A percentile compares a stretch with the other conserved stretches of the same genome.
These are phyloP conservation scores for Podosphaera fusca DNA, from an alignment of 2,329 filamentous ascomycete genomes.

Conservation along the genomic window DNA sequence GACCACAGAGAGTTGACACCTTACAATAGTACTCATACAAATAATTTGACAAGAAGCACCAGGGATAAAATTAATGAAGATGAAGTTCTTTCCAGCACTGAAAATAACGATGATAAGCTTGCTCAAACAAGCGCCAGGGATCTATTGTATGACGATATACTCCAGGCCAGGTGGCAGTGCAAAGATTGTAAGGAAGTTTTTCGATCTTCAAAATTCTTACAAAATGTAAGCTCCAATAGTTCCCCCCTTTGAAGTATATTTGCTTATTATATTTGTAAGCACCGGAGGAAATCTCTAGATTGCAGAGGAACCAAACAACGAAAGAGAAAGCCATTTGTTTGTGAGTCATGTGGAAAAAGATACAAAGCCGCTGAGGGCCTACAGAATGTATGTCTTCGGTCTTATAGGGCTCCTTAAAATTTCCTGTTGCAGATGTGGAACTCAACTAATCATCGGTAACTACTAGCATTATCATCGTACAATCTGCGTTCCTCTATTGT, in stretches of 20 bases:
- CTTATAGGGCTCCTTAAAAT: background rate
- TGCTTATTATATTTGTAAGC: background rate
- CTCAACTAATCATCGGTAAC: background rate
- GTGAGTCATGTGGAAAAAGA: background rate
- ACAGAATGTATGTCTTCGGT: background rate
- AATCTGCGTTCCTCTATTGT: background rate
- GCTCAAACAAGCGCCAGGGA: no score
- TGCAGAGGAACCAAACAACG: background rate
- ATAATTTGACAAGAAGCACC: no score
- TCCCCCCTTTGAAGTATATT: background rate
- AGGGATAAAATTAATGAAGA: no score
- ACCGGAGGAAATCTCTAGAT: background rate
- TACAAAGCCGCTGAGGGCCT: background rate
- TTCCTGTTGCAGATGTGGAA: background rate
- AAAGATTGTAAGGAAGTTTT: no score
- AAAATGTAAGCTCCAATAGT: no score
- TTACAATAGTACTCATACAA: no score
- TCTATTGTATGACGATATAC: no score
- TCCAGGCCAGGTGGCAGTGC: no score
- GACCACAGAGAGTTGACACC: no score
- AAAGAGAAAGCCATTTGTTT: background rate
- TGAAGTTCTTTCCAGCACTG: no score
- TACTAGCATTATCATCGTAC: background rate
- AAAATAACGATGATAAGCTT: no score
- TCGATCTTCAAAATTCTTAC: no score